Evolutionary conservation across 148 eudicot genomes (phyloP).

Genomic region (Chenopodium berlandieri): DNA sequence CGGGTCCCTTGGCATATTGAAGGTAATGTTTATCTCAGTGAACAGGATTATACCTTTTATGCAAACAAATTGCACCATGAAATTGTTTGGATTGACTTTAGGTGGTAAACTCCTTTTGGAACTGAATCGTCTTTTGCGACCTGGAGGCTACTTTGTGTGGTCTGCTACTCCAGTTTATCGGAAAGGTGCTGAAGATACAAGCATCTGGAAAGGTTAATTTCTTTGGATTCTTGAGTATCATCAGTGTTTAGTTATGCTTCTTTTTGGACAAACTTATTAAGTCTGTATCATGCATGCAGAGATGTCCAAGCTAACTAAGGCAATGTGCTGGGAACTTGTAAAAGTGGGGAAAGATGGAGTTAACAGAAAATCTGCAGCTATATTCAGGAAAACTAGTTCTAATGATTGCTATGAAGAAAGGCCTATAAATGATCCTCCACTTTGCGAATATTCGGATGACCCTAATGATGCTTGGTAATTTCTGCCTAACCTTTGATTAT

Average conservation of each 20-base stretch:
- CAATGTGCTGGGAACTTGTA: slow-evolving; percentile 70
- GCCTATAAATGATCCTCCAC: slow-evolving; percentile 39
- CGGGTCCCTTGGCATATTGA: slow-evolving; percentile 81
- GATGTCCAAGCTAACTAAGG: slow-evolving; percentile 52
- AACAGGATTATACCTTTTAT: neutral
- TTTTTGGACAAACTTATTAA: neutral
- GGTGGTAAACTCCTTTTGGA: slow-evolving; percentile 80
- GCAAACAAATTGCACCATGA: neutral
- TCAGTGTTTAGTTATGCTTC: neutral
- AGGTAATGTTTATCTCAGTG: slow-evolving; percentile 34
- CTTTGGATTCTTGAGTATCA: neutral
- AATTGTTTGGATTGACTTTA: slow-evolving; percentile 6
- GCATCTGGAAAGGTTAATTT: slow-evolving; percentile 58
- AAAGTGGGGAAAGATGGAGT: slow-evolving; percentile 41
- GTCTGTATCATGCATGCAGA: slow-evolving; percentile 32
- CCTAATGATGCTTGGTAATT: slow-evolving; percentile 61
- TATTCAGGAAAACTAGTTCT: slow-evolving; percentile 62
- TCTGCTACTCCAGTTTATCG: slow-evolving; percentile 83
- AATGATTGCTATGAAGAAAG: slow-evolving; percentile 66
- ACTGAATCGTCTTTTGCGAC: slow-evolving; percentile 65
- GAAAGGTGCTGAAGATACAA: slow-evolving; percentile 44
- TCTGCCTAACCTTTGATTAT: slow-evolving; percentile 6
- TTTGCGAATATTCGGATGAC: slow-evolving; percentile 48
- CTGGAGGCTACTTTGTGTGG: slow-evolving; percentile 87
- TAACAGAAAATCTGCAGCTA: slow-evolving; percentile 58